Percentiles rank a stretch among this genome's conserved stretches.
phyloP scores from a whole-genome alignment of 192 early-diverging fungal species.

The Rhizoclosmatium globosum region DNA sequence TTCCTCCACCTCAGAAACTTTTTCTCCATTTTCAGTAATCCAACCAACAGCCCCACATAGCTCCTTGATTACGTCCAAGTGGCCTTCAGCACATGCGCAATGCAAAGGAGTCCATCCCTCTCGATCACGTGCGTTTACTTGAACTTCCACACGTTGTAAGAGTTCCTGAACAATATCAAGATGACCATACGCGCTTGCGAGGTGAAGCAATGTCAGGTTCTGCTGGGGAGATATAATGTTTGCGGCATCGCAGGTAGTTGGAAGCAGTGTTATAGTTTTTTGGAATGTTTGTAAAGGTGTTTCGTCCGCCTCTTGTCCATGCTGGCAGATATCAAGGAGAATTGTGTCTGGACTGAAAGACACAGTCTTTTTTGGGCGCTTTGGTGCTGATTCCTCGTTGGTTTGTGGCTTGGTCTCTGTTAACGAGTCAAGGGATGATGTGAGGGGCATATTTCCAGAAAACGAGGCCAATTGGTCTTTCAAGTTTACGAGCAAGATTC shows the following conservation, averaged over 20 bases:
- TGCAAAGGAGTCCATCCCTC: conserved; percentile 77
- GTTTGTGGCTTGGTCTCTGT: not conserved
- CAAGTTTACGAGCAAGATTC: not conserved
- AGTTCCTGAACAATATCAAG: conserved; percentile 45
- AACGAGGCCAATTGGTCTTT: not conserved
- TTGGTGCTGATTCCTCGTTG: not conserved
- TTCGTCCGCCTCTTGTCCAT: conserved; percentile 28
- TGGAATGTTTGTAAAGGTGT: not conserved
- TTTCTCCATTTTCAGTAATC: conserved; percentile 13
- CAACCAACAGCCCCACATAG: conserved; percentile 50
- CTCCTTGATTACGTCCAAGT: conserved; percentile 58
- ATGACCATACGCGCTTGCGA: conserved; percentile 65
- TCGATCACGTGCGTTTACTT: conserved; percentile 53
- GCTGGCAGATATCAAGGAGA: conserved; percentile 52
- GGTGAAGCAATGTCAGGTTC: conserved; percentile 58
- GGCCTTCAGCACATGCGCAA: conserved; percentile 73
- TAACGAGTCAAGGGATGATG: not conserved
- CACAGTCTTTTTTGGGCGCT: conserved; percentile 41
- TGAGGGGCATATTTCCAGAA: not conserved
- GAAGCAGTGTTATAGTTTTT: not conserved
- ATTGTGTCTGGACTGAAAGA: conserved; percentile 49
- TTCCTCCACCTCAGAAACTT: not conserved
- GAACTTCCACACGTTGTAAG: conserved; percentile 33
- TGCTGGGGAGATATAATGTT: conserved; percentile 51
- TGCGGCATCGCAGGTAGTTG: conserved; percentile 32